phyloP scores from a whole-genome alignment of 257 asterid genomes.

The Nicotiana obtusifolia region DNA sequence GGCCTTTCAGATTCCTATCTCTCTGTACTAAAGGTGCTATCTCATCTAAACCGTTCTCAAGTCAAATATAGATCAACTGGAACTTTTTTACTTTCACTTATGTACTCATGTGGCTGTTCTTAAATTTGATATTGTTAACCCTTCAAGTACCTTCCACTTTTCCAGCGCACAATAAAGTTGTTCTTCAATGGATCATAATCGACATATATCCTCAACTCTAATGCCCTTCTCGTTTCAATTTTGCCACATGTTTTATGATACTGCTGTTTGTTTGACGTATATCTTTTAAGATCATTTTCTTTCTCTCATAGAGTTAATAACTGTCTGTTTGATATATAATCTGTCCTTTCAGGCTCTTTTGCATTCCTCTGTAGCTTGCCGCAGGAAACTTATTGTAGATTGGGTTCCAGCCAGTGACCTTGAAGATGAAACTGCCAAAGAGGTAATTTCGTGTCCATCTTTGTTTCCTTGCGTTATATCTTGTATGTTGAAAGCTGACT shows the following conservation, averaged over 20 bases:
- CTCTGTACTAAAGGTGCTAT: conserved; percentile 59
- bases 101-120: neutral
- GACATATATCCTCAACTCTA: neutral
- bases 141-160: neutral
- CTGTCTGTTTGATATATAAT: neutral
- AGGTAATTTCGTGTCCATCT: conserved; percentile 32
- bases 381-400: conserved; percentile 54
- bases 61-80: conserved; percentile 1
- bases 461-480: conserved; percentile 11
- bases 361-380: conserved; percentile 72
- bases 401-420: conserved; percentile 88
- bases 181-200: neutral
- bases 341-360: conserved; percentile 57
- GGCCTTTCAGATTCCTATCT: conserved; percentile 77
- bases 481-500: conserved; percentile 25
- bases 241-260: neutral
- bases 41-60: neutral
- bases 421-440: conserved; percentile 48
- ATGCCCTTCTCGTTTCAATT: neutral
- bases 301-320: neutral
- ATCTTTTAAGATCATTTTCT: neutral
- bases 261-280: neutral
- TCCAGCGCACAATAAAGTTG: neutral
- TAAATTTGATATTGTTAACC: neutral
- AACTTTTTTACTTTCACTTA: neutral